Base-by-base conservation (phyloP, 192 early-diverging fungal species). In the Chytriomyces sp. region DNA sequence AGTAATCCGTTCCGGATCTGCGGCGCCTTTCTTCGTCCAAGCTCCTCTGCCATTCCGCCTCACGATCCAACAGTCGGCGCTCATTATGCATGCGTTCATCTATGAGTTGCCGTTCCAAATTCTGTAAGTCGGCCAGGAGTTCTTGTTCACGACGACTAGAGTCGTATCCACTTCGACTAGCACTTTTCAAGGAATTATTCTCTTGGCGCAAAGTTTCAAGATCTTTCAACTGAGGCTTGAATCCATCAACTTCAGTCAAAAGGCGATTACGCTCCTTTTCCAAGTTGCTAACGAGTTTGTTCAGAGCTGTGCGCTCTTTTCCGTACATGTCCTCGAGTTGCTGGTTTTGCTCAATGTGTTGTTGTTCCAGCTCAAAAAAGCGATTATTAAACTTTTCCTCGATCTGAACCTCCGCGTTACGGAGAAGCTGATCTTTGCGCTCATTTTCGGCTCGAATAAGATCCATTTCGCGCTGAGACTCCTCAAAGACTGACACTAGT, bases 241-340 rank as follows among this genome's bases (percentile, higher is more conserved):
- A 26, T 8, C 37, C 8, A 10, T n/a, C 26, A 17, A 81, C 38
- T 28, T 81, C 80, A 6, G 22, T 38, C 32, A 74, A 8, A 28
- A 81, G 39, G 7, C 74, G 62, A 54, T 81, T 78, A 8, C 80
- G 39, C 69, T 81, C 80, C 28, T 64, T 64, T 57, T 81, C 80
- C 55, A 79, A 58, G 44, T 63, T 68, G 10, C 36, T 60, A 7
- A 81, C 75, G 19, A 81, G 54, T 26, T 75, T 74, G 59, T 76
- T 75, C 39, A 81, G 37, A 1, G 80, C 80, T 31, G 38, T 41
- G 17, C 70, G 17, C 39, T 81, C 80, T 26, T 68, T 69, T 38
- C 34, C 59, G 56, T 81, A 79, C 74, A 80, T 77, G 19, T 81
- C 80, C 28, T 81, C 80, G 19, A 76, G 61, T 25, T 61, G 60